Evolutionary conservation across 176 grass and related monocot genomes (phyloP), one percentile per base, ranked within the genome.

Genomic region (Ananas comosus): DNA sequence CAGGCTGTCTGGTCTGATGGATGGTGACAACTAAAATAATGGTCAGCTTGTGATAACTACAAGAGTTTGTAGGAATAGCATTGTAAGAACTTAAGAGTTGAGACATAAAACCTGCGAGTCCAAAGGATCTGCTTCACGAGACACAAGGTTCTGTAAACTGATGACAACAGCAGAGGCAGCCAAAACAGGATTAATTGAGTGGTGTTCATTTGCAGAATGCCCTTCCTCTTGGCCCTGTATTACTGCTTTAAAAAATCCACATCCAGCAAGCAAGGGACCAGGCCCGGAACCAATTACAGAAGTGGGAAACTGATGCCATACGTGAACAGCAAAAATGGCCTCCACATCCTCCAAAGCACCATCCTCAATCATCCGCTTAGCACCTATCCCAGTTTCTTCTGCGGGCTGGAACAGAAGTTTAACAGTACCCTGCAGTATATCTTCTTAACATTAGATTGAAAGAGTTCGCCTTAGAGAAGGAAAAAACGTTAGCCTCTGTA

Each of bases 381-480:
- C 94, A 56, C 94, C 94, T 18, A 80, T 81, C 50, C 90, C 94
- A 9, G 87, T 79, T 78, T 99, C 94, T 81, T 99, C 94, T 1
- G 94, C 94, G n/a, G 94, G 94, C 64, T 99, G 94, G 72, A 99
- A 99, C 64, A 99, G 74, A 0, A 99, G 78, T 80, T 85, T 93
- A 76, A 99, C 94, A 3, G 94, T 99, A 4, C 94, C 94, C 94
- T 99, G 81, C 51, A 76, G 63, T 61, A 56, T 42, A 73, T 9
- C 65, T 48, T 12, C 47, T 22, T 72, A 25, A 27, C 25, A 63
- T 33, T 59, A 27, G 57, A 51, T 24, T 76, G 51, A 70, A 21
- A 25, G 10, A 67, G 2, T 67, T 51, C 13, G 2, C 9, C 13
- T 48, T 13, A 61, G 16, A 63, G 17, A 17, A 49, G 27, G n/a